Base-by-base conservation (phyloP, 1,284 basidiomycete species). In the Phellopilus nigrolimitatus region DNA sequence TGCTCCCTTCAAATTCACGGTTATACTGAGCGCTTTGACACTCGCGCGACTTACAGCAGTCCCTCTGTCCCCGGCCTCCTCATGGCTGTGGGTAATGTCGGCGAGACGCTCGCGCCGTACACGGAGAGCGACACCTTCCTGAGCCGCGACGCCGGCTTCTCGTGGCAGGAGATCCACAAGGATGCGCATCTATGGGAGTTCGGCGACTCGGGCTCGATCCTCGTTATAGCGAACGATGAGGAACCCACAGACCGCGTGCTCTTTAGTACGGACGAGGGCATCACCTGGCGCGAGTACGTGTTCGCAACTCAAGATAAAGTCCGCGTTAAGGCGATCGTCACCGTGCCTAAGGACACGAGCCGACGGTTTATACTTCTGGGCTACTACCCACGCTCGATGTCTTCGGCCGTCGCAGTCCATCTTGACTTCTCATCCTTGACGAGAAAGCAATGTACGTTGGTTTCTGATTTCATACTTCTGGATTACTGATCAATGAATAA, bases 101-200 rank as follows among this genome's bases (percentile, higher is more conserved):
- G 97, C 25, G 85, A 92, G 58, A 68, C 73, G 4, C 80, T 99
- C 1, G 82, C 80, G 0, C 73, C 83, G 0, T 99, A 99, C 68
- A 78, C 74, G 2, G 88, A 97, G 38, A 87, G 86, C 57, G 95
- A 98, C 67, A 97, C 94, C 0, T 99, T 98, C 82, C 76, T 99
- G 34, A 94, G 91, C 40, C 88, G 95, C 2, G 93, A 99, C 62
- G 97, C 86, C 4, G 97, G 95, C 5, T 97, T 97, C 69, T 93
- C 91, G 0, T 99, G 95, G 95, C 84, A 97, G 64, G 95, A 99
- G 70, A 88, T 99, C 2, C 92, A 94, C 72, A 99, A 99, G 66
- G 95, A 97, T 61, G 95, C 97, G 0, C 90, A 98, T 65, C 77
- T 97, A 47, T 99, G 94, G 93, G 94, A 97, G 64, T 98, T 94